phyloP scores from a whole-genome alignment of 768 basidiomycete species.

The Trametes cingulata region DNA sequence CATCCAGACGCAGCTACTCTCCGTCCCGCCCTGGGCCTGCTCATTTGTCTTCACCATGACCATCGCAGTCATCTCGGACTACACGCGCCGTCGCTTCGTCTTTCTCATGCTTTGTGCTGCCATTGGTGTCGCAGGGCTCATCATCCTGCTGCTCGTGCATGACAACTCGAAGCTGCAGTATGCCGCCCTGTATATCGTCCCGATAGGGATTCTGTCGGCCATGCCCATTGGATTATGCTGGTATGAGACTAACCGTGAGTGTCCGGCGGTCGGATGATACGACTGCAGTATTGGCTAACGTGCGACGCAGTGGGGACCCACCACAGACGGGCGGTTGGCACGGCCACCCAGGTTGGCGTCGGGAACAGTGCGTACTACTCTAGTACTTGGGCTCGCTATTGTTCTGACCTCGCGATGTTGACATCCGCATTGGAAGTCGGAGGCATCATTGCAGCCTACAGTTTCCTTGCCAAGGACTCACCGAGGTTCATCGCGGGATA shows the following conservation, averaged over 20 bases:
- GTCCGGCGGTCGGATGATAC: background rate
- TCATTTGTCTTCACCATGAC: conserved; percentile 28
- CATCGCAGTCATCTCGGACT: conserved; percentile 24
- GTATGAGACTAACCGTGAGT: conserved; percentile 28
- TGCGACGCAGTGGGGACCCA: conserved; percentile 26
- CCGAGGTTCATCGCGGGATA: conserved; percentile 27
- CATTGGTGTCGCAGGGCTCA: conserved; percentile 23
- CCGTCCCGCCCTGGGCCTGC: conserved; percentile 33
- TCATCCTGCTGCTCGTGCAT: conserved; percentile 25
- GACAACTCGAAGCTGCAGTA: conserved; percentile 24
- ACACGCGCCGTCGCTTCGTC: conserved; percentile 21
- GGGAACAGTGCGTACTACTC: conserved; percentile 28
- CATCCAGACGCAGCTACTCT: conserved; percentile 31
- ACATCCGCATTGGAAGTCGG: too few species aligned
- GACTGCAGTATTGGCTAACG: background rate
- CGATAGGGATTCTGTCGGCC: conserved; percentile 22
- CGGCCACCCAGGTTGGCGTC: conserved; percentile 31
- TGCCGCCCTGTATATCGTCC: conserved; percentile 24
- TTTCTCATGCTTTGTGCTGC: conserved; percentile 22
- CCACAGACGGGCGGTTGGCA: conserved; percentile 27
- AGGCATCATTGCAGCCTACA: conserved; percentile 28
- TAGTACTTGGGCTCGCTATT: too few species aligned
- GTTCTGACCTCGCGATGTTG: too few species aligned
- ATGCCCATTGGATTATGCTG: conserved; percentile 28
- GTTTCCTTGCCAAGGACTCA: conserved; percentile 29